Evolutionary conservation across 2,329 filamentous ascomycete species (phyloP).

Genomic region (Ceratocystis huliohia): DNA sequence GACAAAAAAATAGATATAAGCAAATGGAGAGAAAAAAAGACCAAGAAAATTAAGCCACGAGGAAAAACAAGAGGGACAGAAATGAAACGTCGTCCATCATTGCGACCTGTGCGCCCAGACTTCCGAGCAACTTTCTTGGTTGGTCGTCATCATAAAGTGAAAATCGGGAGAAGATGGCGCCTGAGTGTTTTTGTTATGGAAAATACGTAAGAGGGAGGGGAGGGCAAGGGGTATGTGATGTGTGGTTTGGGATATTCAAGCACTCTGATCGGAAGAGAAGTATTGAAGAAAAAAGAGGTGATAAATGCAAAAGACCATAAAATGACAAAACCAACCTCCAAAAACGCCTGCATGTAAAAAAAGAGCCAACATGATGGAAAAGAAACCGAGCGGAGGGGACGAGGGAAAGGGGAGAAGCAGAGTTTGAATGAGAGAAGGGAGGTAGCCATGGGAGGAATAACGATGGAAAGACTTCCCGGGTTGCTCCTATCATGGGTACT

Average conservation of each 20-base stretch:
- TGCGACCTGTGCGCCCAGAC: slow-evolving; percentile 7
- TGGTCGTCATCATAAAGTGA: slow-evolving; percentile 3
- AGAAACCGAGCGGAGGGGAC: neutral
- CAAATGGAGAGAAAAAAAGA: neutral
- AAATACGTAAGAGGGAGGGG: neutral
- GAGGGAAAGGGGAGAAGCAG: neutral
- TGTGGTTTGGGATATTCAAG: neutral
- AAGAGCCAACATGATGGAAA: neutral
- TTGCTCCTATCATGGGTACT: neutral
- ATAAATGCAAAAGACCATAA: slow-evolving; percentile 12
- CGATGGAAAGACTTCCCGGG: neutral
- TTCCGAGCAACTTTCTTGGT: slow-evolving; percentile 1
- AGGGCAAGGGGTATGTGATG: neutral
- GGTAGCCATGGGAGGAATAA: neutral
- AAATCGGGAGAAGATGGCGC: neutral
- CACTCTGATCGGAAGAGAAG: neutral
- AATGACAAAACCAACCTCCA: slow-evolving; percentile 10
- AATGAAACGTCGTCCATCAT: neutral
- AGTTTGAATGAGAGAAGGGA: slow-evolving; percentile 2
- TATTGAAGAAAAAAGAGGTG: neutral
- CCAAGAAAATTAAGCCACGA: neutral
- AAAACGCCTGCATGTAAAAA: slow-evolving; percentile 12
- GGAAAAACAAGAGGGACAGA: neutral
- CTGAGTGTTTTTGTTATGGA: neutral
- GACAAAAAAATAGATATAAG: neutral